Evolutionary conservation across 805 yeast species (phyloP).

Genomic region (Nakazawaea ambrosiae): DNA sequence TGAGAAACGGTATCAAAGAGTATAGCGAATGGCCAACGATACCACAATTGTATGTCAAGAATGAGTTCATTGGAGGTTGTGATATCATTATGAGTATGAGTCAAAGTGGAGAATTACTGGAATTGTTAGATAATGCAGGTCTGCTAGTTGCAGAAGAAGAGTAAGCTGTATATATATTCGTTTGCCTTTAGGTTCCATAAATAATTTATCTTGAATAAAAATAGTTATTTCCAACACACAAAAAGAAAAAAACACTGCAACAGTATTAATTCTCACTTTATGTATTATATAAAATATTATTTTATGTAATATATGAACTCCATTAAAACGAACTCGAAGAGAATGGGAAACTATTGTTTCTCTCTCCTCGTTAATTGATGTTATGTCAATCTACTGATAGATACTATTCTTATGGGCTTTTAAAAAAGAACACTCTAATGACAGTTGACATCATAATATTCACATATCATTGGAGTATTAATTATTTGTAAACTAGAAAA

Average conservation of each 20-base stretch:
- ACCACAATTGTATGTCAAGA: slow-evolving; percentile 87
- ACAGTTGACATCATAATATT: slow-evolving; percentile 2
- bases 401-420: too few species aligned
- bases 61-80: slow-evolving; percentile 96
- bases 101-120: slow-evolving; percentile 82
- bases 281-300: too few species aligned
- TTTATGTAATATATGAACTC: too few species aligned
- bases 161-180: slow-evolving; percentile 1
- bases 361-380: neutral
- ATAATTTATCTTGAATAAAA: too few species aligned
- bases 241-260: too few species aligned
- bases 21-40: slow-evolving; percentile 97
- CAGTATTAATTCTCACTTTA: too few species aligned
- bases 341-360: too few species aligned
- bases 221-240: too few species aligned
- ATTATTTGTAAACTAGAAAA: too few species aligned
- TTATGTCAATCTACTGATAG: neutral
- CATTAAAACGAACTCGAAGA: slow-evolving; percentile 2
- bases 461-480: too few species aligned
- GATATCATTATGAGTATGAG: slow-evolving; percentile 93
- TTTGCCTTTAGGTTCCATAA: slow-evolving; percentile 6
- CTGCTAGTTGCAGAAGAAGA: slow-evolving; percentile 59
- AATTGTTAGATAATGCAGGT: slow-evolving; percentile 69
- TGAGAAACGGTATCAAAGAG: slow-evolving; percentile 93
- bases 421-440: neutral